phyloP scores from a whole-genome alignment of 345 rosid species.

The Clarkia xantiana region DNA sequence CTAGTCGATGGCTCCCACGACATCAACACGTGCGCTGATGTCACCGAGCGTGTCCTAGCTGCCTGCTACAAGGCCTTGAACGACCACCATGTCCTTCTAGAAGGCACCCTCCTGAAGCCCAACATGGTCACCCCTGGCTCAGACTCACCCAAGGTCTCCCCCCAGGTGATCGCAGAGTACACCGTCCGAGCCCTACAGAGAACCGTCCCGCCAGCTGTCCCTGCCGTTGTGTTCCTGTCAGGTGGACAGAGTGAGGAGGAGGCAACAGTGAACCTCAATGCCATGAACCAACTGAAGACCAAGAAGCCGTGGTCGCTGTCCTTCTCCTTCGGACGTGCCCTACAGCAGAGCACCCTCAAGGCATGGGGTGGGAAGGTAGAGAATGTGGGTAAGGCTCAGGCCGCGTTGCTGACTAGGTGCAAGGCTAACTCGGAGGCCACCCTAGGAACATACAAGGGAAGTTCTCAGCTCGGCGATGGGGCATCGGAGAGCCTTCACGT shows the following conservation, averaged over 20 bases:
- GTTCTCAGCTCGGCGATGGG: constrained; percentile 56
- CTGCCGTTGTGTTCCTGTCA: constrained; percentile 75
- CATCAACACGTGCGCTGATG: constrained; percentile 61
- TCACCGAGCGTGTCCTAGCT: constrained; percentile 76
- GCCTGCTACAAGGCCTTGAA: constrained; percentile 90
- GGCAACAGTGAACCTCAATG: constrained; percentile 73
- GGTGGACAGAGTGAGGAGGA: constrained; percentile 98
- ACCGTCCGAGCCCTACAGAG: constrained; percentile 78
- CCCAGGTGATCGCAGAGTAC: constrained; percentile 69
- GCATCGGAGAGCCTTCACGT: constrained; percentile 90
- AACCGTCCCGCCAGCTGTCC: constrained; percentile 82
- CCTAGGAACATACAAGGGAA: constrained; percentile 76
- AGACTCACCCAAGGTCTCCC: constrained; percentile 57
- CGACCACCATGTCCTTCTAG: constrained; percentile 80
- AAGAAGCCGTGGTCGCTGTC: constrained; percentile 91
- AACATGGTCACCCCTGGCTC: constrained; percentile 99
- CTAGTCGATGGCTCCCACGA: constrained; percentile 75
- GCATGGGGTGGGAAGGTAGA: constrained; percentile 81
- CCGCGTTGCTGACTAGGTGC: constrained; percentile 46
- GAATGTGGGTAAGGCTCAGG: constrained; percentile 54
- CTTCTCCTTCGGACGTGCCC: constrained; percentile 86
- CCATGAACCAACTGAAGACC: constrained; percentile 61
- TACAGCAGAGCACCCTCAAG: constrained; percentile 88
- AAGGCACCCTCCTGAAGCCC: constrained; percentile 87
- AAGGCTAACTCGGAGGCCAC: constrained; percentile 92